Conservation (phyloP, 140 eudicot genomes). For the Stevia rebaudiana region DNA sequence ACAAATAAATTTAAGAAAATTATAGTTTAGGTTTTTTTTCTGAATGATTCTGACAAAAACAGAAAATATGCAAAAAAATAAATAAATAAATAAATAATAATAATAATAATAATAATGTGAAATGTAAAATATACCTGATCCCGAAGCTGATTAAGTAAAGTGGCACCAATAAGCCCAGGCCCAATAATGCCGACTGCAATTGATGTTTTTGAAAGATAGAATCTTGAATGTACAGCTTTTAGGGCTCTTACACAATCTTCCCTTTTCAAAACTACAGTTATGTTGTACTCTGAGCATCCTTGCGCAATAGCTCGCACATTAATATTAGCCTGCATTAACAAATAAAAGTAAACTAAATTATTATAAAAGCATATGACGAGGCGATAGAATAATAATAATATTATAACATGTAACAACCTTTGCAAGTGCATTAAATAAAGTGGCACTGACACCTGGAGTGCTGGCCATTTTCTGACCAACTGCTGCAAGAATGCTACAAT, state of each 20-base stretch:
- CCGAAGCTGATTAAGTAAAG: conserved; percentile 89
- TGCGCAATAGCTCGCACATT: conserved; percentile 96
- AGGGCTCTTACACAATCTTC: conserved; percentile 94
- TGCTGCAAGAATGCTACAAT: conserved; percentile 96
- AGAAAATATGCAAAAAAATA: too few species aligned
- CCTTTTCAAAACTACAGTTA: conserved; percentile 82
- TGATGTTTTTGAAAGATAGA: conserved; percentile 91
- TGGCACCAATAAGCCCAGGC: conserved; percentile 95
- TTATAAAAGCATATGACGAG: too few species aligned
- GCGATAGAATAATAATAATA: too few species aligned
- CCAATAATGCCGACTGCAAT: conserved; percentile 95
- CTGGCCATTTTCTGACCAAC: conserved; percentile 99
- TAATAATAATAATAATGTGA: too few species aligned
- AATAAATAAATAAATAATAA: too few species aligned
- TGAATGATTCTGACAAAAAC: too few species aligned
- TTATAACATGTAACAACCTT: conserved; percentile 63
- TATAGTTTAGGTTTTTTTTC: too few species aligned
- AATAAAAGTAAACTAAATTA: too few species aligned
- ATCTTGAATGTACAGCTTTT: conserved; percentile 92
- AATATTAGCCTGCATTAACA: conserved; percentile 70
- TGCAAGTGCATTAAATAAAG: conserved; percentile 90
- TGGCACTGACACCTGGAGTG: conserved; percentile 99
- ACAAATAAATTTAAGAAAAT: background rate
- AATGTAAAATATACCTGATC: conserved; percentile 68
- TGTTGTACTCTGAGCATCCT: conserved; percentile 94